These are phyloP conservation scores for Teratosphaeria viscida DNA, from an alignment of 2,329 filamentous ascomycete genomes.

Conservation along the genomic window DNA sequence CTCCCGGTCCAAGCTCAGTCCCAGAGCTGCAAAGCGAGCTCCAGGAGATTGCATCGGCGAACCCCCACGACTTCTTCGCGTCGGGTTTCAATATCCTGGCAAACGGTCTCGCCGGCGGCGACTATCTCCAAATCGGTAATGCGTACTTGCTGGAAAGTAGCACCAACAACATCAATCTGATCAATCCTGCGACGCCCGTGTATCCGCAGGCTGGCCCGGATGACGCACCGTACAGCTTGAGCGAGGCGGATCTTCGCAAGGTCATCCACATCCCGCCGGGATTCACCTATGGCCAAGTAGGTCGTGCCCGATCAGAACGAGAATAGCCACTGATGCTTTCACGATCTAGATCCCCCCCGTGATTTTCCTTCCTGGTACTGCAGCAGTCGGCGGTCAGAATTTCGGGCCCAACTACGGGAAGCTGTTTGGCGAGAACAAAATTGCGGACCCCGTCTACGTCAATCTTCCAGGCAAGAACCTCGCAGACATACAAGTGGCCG, in stretches of 20 bases:
- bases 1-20: slow-evolving; percentile 12
- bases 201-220: slow-evolving; percentile 28
- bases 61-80: slow-evolving; percentile 13
- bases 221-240: slow-evolving; percentile 41
- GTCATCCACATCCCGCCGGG: not conserved
- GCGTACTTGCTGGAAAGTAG: slow-evolving; percentile 13
- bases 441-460: slow-evolving; percentile 44
- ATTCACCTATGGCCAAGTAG: not conserved
- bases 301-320: slow-evolving; percentile 19
- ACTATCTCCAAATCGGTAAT: slow-evolving; percentile 9
- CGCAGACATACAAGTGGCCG: slow-evolving; percentile 39
- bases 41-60: slow-evolving; percentile 9
- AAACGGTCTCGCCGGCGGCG: slow-evolving; percentile 11
- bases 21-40: slow-evolving; percentile 9
- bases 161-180: slow-evolving; percentile 18
- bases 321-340: slow-evolving; percentile 9
- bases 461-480: slow-evolving; percentile 42
- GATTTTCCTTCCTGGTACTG: slow-evolving; percentile 45
- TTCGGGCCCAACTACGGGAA: slow-evolving; percentile 41
- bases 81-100: slow-evolving; percentile 12
- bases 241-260: slow-evolving; percentile 31
- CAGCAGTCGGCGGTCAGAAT: slow-evolving; percentile 34
- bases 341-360: slow-evolving; percentile 32
- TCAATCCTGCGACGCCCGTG: slow-evolving; percentile 16
- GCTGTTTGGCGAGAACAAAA: slow-evolving; percentile 31